Base-by-base conservation (phyloP, 2,329 filamentous ascomycete species). In the Fusarium sp. region DNA sequence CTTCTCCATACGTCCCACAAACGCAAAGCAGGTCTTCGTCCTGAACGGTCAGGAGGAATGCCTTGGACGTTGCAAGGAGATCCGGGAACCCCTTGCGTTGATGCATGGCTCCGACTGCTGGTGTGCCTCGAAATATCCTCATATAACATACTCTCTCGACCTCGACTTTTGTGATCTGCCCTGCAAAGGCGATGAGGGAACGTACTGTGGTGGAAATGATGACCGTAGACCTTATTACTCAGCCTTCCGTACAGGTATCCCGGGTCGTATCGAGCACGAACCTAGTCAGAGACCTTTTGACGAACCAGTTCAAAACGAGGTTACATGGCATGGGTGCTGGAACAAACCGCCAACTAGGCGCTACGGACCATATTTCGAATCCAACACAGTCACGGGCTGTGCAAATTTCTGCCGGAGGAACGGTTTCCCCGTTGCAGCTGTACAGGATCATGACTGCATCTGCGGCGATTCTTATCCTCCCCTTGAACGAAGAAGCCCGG, bases 401-500 rank as follows among this genome's bases (percentile, higher is more conserved):
- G 20, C 30, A 5, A 18, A 11, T 2, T 50, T 15, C 8, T 69
- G 66, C 14, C 15, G 3, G 3, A 32, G 29, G 2, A 18, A 47
- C 14, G 6, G 18, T 2, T 40, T 25, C 9, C 6, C 27, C 8
- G 60, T 65, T 8, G 62, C 62, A 3, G 45, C 45, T 2, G 16
- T 65, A 12, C 60, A 43, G 4, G 15, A 18, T 3, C 14, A 24
- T 0, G 15, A 20, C 7, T 69, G 66, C 9, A 9, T 53, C 2
- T 69, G 66, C 10, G 42, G 60, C 6, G 22, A 62, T 3, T 52
- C 50, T 3, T 70, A 69, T 5, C 66, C 66, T 16, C 6, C n/a
- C 5, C 50, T 12, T 5, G 11, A 4, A 7, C 18, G 1, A 16
- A 30, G 20, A 29, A 30, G 6, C 16, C 27, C 14, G 14, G 45